Conservation (phyloP, 352 stramenopile species). For the Phytophthora crassamura region DNA sequence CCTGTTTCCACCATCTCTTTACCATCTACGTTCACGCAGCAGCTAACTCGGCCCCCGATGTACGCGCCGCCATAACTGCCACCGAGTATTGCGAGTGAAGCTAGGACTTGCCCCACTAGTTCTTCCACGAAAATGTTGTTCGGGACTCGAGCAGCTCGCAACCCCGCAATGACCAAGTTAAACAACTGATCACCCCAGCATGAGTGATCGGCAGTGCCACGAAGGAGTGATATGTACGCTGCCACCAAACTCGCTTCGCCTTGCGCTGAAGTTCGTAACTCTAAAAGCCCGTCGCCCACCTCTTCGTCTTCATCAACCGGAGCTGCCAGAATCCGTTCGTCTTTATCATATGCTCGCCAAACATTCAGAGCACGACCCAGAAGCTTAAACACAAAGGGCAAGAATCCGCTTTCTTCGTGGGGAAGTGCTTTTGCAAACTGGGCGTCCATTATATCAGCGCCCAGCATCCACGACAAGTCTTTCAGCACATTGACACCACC, state of each 20-base stretch:
- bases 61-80: slow-evolving; percentile 57
- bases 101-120: slow-evolving; percentile 35
- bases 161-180: slow-evolving; percentile 29
- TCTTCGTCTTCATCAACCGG: slow-evolving; percentile 14
- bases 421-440: slow-evolving; percentile 45
- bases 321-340: slow-evolving; percentile 2
- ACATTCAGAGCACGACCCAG: slow-evolving; percentile 49
- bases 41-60: slow-evolving; percentile 68
- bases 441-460: slow-evolving; percentile 41
- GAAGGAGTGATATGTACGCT: slow-evolving; percentile 62
- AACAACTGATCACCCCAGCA: slow-evolving; percentile 45
- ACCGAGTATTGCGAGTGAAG: slow-evolving; percentile 61
- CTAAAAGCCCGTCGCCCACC: slow-evolving; percentile 23
- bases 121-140: not conserved
- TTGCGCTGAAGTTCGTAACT: slow-evolving; percentile 56
- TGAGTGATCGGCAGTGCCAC: slow-evolving; percentile 28
- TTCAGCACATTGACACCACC: slow-evolving; percentile 53
- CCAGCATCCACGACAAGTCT: slow-evolving; percentile 46
- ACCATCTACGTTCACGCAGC: slow-evolving; percentile 75
- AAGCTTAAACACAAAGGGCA: slow-evolving; percentile 46
- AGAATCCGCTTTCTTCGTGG: slow-evolving; percentile 28
- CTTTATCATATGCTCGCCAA: slow-evolving; percentile 46
- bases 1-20: slow-evolving; percentile 80
- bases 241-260: slow-evolving; percentile 48
- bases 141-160: slow-evolving; percentile 15